Percentiles rank a stretch among this genome's conserved stretches.
These are phyloP conservation scores for Phyllosticta ampelicida DNA, from an alignment of 2,329 filamentous ascomycete genomes.

Conservation along the genomic window DNA sequence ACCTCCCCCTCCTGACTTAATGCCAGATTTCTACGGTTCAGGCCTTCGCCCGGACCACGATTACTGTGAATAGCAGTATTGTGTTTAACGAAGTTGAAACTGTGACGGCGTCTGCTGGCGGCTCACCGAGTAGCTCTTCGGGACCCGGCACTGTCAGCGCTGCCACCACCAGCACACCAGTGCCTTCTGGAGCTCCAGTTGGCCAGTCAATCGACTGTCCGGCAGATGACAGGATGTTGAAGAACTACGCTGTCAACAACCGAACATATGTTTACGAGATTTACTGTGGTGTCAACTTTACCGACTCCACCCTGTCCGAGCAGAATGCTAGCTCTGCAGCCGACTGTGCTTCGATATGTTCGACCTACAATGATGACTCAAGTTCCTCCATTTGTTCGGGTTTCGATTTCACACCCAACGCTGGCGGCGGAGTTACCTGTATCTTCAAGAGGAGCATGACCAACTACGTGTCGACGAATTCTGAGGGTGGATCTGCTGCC, in stretches of 20 bases:
- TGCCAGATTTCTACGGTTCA: conserved; percentile 6
- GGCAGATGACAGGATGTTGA: neutral
- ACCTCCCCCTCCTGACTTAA: neutral
- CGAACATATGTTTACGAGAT: conserved; percentile 4
- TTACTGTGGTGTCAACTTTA: conserved; percentile 5
- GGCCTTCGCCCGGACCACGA: conserved; percentile 5
- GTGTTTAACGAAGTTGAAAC: conserved; percentile 13
- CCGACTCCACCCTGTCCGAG: neutral
- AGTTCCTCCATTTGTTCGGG: neutral
- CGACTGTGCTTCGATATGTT: conserved; percentile 7
- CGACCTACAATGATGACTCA: neutral
- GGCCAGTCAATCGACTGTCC: conserved; percentile 4
- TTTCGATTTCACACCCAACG: neutral
- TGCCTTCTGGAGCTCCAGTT: neutral
- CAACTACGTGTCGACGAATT: neutral
- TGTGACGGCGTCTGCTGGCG: conserved; percentile 11
- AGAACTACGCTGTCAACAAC: conserved; percentile 3
- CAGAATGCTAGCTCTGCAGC: neutral
- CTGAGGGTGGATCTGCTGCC: neutral
- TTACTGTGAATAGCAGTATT: conserved; percentile 14
- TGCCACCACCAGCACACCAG: neutral
- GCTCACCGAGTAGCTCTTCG: neutral
- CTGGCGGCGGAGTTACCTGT: neutral
- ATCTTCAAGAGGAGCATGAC: conserved; percentile 1
- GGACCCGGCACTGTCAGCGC: neutral